These are phyloP conservation scores for Shiraia sp. DNA, from an alignment of 2,329 filamentous ascomycete genomes.

Conservation along the genomic window DNA sequence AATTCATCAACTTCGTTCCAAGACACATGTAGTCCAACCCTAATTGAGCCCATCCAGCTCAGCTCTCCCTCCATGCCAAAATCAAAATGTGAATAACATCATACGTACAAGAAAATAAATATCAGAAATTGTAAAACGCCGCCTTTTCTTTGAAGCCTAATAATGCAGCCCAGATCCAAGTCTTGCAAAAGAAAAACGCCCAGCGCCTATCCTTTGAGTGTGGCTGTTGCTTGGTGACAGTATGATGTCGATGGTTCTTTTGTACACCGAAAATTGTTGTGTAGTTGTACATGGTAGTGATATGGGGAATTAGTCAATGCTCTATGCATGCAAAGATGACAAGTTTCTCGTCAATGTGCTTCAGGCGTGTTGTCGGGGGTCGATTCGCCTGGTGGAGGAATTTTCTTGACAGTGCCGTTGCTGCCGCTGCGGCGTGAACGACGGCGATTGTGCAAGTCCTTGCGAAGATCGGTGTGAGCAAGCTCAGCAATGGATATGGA, in stretches of 20 bases:
- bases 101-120: too few species aligned
- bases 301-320: constrained; percentile 14
- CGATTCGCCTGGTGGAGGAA: constrained; percentile 34
- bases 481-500: constrained; percentile 45
- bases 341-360: constrained; percentile 13
- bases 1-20: too few species aligned
- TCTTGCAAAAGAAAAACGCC: constrained; percentile 1
- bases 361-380: constrained; percentile 6
- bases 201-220: constrained; percentile 2
- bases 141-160: too few species aligned
- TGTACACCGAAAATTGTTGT: constrained; percentile 20
- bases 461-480: constrained; percentile 32
- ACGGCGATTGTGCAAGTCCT: constrained; percentile 32
- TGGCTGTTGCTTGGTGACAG: background rate
- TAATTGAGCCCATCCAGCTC: too few species aligned
- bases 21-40: too few species aligned
- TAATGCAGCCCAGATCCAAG: too few species aligned
- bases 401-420: constrained; percentile 56
- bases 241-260: constrained; percentile 1
- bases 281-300: constrained; percentile 19
- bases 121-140: too few species aligned
- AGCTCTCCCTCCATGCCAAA: too few species aligned
- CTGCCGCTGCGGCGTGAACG: constrained; percentile 53
- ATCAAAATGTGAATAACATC: too few species aligned
- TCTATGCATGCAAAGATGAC: constrained; percentile 10